phyloP scores from a whole-genome alignment of 2,329 filamentous ascomycete species.

The Claviceps purpurea region DNA sequence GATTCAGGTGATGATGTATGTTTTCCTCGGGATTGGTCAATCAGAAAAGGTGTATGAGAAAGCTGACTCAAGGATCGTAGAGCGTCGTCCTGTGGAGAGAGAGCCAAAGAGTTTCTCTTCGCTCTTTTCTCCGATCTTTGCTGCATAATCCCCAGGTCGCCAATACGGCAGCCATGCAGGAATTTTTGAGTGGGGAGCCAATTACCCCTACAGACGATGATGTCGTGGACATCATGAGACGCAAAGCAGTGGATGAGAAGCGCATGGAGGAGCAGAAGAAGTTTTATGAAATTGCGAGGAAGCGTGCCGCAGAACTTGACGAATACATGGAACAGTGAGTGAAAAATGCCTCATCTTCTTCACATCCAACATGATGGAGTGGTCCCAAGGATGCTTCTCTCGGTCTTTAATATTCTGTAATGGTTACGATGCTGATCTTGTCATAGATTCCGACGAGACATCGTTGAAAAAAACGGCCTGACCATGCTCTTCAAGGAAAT shows the following conservation, averaged over 20 bases:
- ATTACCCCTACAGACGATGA: slow-evolving; percentile 72
- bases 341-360: neutral
- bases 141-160: slow-evolving; percentile 76
- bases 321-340: slow-evolving; percentile 91
- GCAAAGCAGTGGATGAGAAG: slow-evolving; percentile 75
- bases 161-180: slow-evolving; percentile 66
- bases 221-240: slow-evolving; percentile 60
- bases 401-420: too few species aligned
- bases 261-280: slow-evolving; percentile 82
- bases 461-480: slow-evolving; percentile 64
- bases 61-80: slow-evolving; percentile 20
- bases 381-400: neutral
- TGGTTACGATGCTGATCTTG: slow-evolving; percentile 9
- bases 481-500: slow-evolving; percentile 91
- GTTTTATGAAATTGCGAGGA: slow-evolving; percentile 90
- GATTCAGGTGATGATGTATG: slow-evolving; percentile 14
- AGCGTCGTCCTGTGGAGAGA: slow-evolving; percentile 64
- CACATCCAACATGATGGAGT: neutral
- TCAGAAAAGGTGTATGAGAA: neutral
- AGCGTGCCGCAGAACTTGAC: slow-evolving; percentile 82
- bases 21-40: neutral
- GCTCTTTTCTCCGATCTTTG: slow-evolving; percentile 79
- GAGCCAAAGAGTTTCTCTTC: slow-evolving; percentile 77
- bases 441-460: slow-evolving; percentile 48
- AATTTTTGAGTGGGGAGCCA: slow-evolving; percentile 66